phyloP scores from a whole-genome alignment of 73 alveolate species.

The Paramecium sonneborni region DNA sequence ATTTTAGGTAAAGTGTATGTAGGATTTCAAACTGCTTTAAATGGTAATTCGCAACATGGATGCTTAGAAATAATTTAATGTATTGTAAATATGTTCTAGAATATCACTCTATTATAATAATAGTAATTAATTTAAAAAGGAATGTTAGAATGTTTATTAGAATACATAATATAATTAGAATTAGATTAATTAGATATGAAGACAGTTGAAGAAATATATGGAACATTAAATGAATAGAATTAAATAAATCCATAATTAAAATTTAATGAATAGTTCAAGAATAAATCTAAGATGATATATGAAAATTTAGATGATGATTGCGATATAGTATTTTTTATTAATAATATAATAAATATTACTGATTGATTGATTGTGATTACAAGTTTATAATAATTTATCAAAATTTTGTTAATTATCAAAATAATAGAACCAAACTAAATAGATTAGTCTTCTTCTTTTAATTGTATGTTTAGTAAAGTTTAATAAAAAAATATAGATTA shows the following conservation, averaged over 20 bases:
- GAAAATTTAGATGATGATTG: slow-evolving; percentile 24
- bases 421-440: not conserved
- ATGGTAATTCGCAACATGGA: not conserved
- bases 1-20: not conserved
- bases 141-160: not conserved
- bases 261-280: not conserved
- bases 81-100: not conserved
- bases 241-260: not conserved
- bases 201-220: slow-evolving; percentile 2
- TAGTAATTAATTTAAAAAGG: not conserved
- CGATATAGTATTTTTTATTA: not conserved
- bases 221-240: not conserved
- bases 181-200: not conserved
- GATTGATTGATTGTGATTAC: not conserved
- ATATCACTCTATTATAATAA: not conserved
- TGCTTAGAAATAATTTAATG: not conserved
- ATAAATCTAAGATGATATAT: not conserved
- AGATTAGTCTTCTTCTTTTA: not conserved
- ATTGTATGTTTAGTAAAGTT: not conserved
- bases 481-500: not conserved
- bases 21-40: not conserved
- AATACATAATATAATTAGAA: not conserved
- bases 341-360: not conserved
- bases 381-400: not conserved
- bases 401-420: not conserved